Conservation (phyloP, 768 basidiomycete genomes). For the Mycena belliarum region DNA sequence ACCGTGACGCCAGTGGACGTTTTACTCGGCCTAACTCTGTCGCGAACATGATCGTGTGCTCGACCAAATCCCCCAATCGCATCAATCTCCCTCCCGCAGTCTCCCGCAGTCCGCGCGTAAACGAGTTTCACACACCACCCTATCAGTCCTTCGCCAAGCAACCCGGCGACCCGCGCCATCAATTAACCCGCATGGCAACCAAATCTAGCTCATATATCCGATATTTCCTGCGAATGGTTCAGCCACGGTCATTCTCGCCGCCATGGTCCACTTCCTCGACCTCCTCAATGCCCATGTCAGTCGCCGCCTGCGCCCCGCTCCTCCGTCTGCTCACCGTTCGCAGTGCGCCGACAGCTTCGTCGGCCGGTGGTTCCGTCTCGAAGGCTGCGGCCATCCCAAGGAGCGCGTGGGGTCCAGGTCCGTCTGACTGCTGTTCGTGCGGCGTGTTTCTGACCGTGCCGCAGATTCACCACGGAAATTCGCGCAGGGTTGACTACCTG, state of each 20-base stretch:
- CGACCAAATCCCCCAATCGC: too few species aligned
- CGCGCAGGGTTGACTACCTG: slow-evolving; percentile 84
- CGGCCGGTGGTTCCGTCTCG: slow-evolving; percentile 66
- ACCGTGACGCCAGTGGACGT: too few species aligned
- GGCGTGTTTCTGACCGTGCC: background rate
- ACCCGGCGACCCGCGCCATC: too few species aligned
- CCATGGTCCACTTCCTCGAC: slow-evolving; percentile 42
- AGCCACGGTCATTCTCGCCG: background rate
- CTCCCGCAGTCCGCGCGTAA: too few species aligned
- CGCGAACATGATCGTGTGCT: too few species aligned
- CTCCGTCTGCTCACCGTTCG: background rate
- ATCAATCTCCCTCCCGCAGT: too few species aligned
- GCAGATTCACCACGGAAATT: slow-evolving; percentile 60
- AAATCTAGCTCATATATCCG: too few species aligned
- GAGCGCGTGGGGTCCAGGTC: slow-evolving; percentile 68
- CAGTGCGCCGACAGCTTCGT: slow-evolving; percentile 43
- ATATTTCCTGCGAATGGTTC: too few species aligned
- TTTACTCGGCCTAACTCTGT: too few species aligned
- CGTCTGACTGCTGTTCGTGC: slow-evolving; percentile 14
- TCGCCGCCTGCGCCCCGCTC: slow-evolving; percentile 25
- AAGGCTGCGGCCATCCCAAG: slow-evolving; percentile 66
- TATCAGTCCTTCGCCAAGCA: too few species aligned
- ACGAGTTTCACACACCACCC: too few species aligned
- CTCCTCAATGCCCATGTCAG: slow-evolving; percentile 42
- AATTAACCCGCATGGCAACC: too few species aligned